phyloP scores from a whole-genome alignment of 108 stramenopile genomes.

The Schizochytrium sp. region DNA sequence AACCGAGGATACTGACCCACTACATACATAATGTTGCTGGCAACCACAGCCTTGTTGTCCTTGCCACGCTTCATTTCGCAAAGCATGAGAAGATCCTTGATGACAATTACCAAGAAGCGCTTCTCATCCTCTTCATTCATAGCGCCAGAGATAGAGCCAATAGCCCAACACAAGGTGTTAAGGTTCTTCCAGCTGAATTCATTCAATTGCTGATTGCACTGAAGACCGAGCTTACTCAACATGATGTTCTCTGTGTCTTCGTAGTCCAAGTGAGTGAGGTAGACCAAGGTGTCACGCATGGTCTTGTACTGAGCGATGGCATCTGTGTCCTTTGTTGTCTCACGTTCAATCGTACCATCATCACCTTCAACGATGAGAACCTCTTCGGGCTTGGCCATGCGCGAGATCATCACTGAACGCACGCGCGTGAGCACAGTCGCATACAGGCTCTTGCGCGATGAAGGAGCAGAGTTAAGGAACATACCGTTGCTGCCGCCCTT shows the following conservation, averaged over 20 bases:
- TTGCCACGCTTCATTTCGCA: conserved; percentile 96
- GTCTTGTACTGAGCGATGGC: conserved; percentile 99
- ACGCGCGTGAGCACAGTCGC: conserved; percentile 87
- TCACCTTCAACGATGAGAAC: conserved; percentile 99
- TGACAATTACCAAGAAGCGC: conserved; percentile 97
- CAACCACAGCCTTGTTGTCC: conserved; percentile 98
- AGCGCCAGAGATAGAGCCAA: conserved; percentile 97
- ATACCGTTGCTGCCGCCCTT: conserved; percentile 36
- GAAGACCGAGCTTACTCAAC: conserved; percentile 94
- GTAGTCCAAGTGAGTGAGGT: conserved; percentile 96
- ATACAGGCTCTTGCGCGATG: conserved; percentile 84
- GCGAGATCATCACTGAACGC: conserved; percentile 93
- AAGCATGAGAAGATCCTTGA: conserved; percentile 95
- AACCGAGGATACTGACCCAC: conserved; percentile 99
- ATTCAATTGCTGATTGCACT: conserved; percentile 83
- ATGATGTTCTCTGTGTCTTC: conserved; percentile 98
- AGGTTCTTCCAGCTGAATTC: conserved; percentile 82
- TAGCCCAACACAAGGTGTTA: conserved; percentile 99
- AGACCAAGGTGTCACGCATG: conserved; percentile 96
- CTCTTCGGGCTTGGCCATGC: conserved; percentile 99
- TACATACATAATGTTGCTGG: conserved; percentile 99
- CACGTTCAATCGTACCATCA: conserved; percentile 96
- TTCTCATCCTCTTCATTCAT: conserved; percentile 99
- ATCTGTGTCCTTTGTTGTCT: conserved; percentile 96
- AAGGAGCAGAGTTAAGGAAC: conserved; percentile 12